Percentiles rank a stretch among this genome's conserved stretches.
Conservation (phyloP, 208 protist genomes). For the Crithidia mellificae region DNA sequence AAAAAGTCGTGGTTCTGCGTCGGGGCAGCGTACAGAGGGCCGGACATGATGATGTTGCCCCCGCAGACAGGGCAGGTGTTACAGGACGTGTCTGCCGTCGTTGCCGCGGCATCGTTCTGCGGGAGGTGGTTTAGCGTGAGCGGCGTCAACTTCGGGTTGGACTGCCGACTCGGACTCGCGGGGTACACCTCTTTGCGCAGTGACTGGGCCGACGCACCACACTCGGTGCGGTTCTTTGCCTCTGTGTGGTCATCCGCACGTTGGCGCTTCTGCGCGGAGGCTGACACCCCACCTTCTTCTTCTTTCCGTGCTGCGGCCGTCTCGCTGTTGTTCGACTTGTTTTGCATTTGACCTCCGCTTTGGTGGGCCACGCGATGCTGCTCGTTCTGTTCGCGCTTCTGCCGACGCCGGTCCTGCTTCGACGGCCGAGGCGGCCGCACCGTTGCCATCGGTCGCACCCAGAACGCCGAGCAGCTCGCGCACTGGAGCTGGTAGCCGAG, state of each 20-base stretch:
- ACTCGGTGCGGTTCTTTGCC: not conserved
- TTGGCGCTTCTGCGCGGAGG: not conserved
- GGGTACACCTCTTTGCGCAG: slow-evolving; percentile 49
- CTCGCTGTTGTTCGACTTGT: not conserved
- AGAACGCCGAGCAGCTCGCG: slow-evolving; percentile 93
- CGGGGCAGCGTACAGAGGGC: slow-evolving; percentile 92
- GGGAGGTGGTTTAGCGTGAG: slow-evolving; percentile 38
- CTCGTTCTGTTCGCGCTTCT: slow-evolving; percentile 28
- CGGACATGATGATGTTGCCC: slow-evolving; percentile 70
- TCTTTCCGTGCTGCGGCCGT: not conserved
- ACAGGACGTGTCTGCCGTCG: not conserved
- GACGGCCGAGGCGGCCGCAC: slow-evolving; percentile 32
- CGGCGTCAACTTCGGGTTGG: slow-evolving; percentile 49
- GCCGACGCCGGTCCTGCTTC: slow-evolving; percentile 18
- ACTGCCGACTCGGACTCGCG: slow-evolving; percentile 37
- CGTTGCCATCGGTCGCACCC: slow-evolving; percentile 89
- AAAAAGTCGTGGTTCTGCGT: slow-evolving; percentile 91
- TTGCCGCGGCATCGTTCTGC: not conserved
- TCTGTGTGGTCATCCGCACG: not conserved
- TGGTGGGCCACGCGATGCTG: slow-evolving; percentile 17
- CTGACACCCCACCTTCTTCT: not conserved
- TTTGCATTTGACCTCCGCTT: not conserved
- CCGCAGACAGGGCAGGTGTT: slow-evolving; percentile 84
- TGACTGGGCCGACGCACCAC: not conserved
- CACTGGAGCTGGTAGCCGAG: slow-evolving; percentile 94